These are phyloP conservation scores for Dillenia suffruticosa DNA, from an alignment of 164 flowering plant genomes.

Conservation along the genomic window DNA sequence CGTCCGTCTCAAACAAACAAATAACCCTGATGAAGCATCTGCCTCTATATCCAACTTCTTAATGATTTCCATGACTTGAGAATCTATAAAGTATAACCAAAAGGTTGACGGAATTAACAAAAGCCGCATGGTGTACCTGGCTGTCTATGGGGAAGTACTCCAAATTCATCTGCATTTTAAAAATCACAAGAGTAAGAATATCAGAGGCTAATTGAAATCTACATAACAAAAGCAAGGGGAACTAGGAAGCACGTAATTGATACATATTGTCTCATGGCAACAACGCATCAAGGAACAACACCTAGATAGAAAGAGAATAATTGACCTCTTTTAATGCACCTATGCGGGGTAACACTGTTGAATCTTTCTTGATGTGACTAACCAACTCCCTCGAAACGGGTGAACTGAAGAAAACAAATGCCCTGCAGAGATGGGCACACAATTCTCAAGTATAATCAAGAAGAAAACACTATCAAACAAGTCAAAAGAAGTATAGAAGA, in stretches of 20 bases:
- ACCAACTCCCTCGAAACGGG: constrained; percentile 81
- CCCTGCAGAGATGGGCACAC: constrained; percentile 39
- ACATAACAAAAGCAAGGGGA: no score
- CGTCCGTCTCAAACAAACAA: no score
- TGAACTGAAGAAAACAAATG: constrained; percentile 91
- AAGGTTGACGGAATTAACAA: no score
- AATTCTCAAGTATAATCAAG: constrained; percentile 4
- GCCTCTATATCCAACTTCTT: no score
- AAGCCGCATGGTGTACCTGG: constrained; percentile 52
- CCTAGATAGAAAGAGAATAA: constrained; percentile 3
- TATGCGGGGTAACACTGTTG: constrained; percentile 84
- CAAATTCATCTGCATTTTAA: constrained; percentile 84
- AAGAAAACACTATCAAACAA: neutral
- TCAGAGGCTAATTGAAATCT: constrained; percentile 8
- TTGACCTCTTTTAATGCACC: constrained; percentile 90
- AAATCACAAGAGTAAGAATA: constrained; percentile 12
- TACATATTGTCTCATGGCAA: constrained; percentile 3
- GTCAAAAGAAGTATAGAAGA: constrained; percentile 2
- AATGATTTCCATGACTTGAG: no score
- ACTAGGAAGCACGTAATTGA: neutral
- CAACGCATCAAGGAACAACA: constrained; percentile 2
- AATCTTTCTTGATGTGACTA: constrained; percentile 65
- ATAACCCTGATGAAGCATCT: no score
- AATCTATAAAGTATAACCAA: no score
- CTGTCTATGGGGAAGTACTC: constrained; percentile 93